Evolutionary conservation across 2,329 filamentous ascomycete species (phyloP).

Genomic region (Cylindrodendrum hubeiense): DNA sequence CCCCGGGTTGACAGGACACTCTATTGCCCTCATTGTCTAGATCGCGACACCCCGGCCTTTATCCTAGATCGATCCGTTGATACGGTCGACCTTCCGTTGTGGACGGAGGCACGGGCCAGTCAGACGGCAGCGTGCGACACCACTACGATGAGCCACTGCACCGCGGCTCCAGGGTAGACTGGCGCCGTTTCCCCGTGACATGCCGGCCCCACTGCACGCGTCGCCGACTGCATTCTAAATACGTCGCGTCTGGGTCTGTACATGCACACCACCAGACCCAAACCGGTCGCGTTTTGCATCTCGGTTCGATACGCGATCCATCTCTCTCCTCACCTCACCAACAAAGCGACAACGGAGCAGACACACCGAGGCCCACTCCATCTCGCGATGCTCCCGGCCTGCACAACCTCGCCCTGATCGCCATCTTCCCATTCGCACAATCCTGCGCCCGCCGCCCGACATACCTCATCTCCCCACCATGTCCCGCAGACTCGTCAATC

Average conservation of each 20-base stretch:
- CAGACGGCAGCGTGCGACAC: background rate
- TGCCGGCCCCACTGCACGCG: constrained; percentile 9
- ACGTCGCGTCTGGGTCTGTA: constrained; percentile 12
- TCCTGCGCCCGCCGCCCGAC: background rate
- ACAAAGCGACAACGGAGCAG: background rate
- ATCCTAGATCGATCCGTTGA: constrained; percentile 14
- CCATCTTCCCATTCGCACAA: constrained; percentile 5
- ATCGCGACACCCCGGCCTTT: constrained; percentile 6
- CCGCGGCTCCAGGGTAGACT: background rate
- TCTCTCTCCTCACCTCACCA: background rate
- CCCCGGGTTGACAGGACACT: constrained; percentile 6
- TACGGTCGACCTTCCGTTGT: constrained; percentile 19
- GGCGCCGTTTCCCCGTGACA: constrained; percentile 22
- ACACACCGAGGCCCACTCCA: constrained; percentile 1
- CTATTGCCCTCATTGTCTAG: background rate
- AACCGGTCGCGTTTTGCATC: background rate
- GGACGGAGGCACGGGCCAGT: constrained; percentile 7
- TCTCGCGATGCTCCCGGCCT: constrained; percentile 24
- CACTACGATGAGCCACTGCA: no score
- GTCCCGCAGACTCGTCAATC: constrained; percentile 50
- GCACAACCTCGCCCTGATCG: constrained; percentile 19
- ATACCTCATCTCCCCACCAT: constrained; percentile 34
- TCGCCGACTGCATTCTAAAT: constrained; percentile 1
- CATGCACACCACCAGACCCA: background rate
- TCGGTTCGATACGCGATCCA: background rate